These are phyloP conservation scores for Lactifluus volemus DNA, from an alignment of 768 basidiomycete genomes.

Conservation along the genomic window DNA sequence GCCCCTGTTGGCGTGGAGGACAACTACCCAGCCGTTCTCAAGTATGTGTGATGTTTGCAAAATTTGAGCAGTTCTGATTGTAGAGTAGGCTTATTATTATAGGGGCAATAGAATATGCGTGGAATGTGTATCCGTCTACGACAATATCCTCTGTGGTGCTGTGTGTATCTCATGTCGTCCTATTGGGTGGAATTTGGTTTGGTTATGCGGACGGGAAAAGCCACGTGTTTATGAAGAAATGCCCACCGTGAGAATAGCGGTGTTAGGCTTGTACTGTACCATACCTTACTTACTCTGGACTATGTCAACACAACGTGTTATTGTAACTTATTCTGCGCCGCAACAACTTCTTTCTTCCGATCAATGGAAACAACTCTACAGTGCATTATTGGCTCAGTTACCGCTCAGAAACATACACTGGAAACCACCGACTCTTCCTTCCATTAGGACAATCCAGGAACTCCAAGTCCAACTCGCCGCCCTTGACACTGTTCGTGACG, in stretches of 20 bases:
- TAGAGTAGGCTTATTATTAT: constrained; percentile 49
- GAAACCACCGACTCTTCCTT: constrained; percentile 66
- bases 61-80: constrained; percentile 3
- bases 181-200: constrained; percentile 49
- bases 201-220: constrained; percentile 27
- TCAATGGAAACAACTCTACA: constrained; percentile 62
- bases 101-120: constrained; percentile 66
- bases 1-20: constrained; percentile 74
- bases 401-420: constrained; percentile 91
- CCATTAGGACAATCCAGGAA: constrained; percentile 81
- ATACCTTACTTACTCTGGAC: neutral
- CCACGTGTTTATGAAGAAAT: neutral
- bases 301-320: constrained; percentile 42
- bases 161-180: constrained; percentile 38
- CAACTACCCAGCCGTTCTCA: constrained; percentile 51
- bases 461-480: constrained; percentile 68
- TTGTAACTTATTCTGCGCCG: constrained; percentile 62
- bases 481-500: constrained; percentile 60
- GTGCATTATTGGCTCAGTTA: constrained; percentile 57
- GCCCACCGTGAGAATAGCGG: neutral
- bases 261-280: neutral
- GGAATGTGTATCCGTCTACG: constrained; percentile 86
- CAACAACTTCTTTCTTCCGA: constrained; percentile 57
- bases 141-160: constrained; percentile 50
- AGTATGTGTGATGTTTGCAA: constrained; percentile 37